Evolutionary conservation across 106 monocot genomes (phyloP).

Genomic region (Platanthera guangdongensis): DNA sequence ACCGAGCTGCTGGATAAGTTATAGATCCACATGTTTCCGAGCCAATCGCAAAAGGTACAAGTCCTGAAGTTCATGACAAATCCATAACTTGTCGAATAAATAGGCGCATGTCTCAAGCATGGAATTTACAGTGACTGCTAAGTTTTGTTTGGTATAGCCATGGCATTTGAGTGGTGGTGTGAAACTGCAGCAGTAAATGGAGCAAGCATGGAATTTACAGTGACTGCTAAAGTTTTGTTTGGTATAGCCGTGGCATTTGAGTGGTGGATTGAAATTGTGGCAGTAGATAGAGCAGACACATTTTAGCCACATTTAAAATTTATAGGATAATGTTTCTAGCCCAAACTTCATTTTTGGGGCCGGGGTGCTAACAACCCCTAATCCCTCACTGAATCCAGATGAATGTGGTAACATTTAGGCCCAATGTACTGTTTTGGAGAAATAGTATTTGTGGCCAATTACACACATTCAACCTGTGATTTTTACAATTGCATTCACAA

Average conservation of each 20-base stretch:
- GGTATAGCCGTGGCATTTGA: background rate
- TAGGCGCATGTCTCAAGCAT: background rate
- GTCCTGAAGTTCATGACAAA: conserved; percentile 18
- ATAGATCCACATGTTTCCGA: conserved; percentile 94
- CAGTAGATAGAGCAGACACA: too few species aligned
- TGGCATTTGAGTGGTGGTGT: background rate
- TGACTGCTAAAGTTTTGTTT: too few species aligned
- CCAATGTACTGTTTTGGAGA: too few species aligned
- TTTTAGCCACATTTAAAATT: background rate
- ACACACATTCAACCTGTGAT: too few species aligned
- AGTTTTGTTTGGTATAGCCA: too few species aligned
- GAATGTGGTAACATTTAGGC: too few species aligned
- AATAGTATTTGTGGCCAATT: too few species aligned
- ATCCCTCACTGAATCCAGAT: too few species aligned
- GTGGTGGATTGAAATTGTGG: background rate
- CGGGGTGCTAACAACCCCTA: too few species aligned
- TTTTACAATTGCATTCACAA: too few species aligned
- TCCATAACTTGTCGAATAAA: background rate
- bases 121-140: background rate
- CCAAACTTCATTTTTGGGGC: too few species aligned
- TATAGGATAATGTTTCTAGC: background rate
- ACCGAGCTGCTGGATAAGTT: conserved; percentile 79
- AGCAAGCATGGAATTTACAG: background rate
- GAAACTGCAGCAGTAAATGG: background rate
- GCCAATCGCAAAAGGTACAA: conserved; percentile 94